These are phyloP conservation scores for Eremothecium coryli DNA, from an alignment of 1,139 yeast genomes.

Conservation along the genomic window DNA sequence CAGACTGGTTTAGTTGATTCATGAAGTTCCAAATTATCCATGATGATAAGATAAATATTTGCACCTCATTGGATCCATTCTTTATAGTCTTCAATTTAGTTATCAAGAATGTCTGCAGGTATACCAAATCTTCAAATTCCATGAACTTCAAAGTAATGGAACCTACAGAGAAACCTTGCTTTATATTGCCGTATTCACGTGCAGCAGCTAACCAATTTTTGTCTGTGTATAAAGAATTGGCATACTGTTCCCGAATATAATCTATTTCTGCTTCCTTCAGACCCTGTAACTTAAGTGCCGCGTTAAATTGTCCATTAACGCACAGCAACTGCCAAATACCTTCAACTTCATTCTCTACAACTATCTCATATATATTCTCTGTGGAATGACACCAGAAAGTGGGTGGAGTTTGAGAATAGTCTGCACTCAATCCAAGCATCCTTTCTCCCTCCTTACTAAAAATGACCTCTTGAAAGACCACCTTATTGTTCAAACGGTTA, in stretches of 20 bases:
- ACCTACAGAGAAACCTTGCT: slow-evolving; percentile 52
- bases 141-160: slow-evolving; percentile 57
- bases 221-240: slow-evolving; percentile 41
- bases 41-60: slow-evolving; percentile 46
- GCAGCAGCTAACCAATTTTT: slow-evolving; percentile 47
- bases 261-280: slow-evolving; percentile 40
- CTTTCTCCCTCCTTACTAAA: slow-evolving; percentile 34
- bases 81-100: slow-evolving; percentile 39
- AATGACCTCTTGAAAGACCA: slow-evolving; percentile 36
- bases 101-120: slow-evolving; percentile 48
- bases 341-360: slow-evolving; percentile 56
- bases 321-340: slow-evolving; percentile 73
- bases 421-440: slow-evolving; percentile 52
- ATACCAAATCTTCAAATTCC: slow-evolving; percentile 35
- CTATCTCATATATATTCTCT: slow-evolving; percentile 51
- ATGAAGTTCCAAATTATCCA: slow-evolving; percentile 73
- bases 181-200: slow-evolving; percentile 48
- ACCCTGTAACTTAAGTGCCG: slow-evolving; percentile 48
- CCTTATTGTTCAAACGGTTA: slow-evolving; percentile 43
- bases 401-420: slow-evolving; percentile 35
- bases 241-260: slow-evolving; percentile 53
- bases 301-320: slow-evolving; percentile 52
- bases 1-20: slow-evolving; percentile 41
- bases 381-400: slow-evolving; percentile 57
- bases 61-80: slow-evolving; percentile 41